Percentiles rank a stretch among this genome's conserved stretches.
Evolutionary conservation across 495 filamentous ascomycete species (phyloP).

Genomic region (Acidiella bohemica): DNA sequence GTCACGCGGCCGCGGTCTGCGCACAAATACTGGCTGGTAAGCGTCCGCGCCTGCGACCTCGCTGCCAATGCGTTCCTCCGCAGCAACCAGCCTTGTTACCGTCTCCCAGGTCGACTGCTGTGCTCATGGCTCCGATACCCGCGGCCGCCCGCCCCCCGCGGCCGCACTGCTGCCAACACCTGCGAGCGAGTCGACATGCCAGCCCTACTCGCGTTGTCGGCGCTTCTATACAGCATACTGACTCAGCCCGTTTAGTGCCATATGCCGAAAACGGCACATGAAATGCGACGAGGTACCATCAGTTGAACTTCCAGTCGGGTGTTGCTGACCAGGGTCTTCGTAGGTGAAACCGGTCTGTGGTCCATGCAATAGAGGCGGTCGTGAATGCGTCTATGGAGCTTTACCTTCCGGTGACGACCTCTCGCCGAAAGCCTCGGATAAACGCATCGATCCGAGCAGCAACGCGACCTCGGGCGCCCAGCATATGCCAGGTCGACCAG

Average conservation of each 20-base stretch:
- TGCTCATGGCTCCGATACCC: no score
- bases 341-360: constrained; percentile 9
- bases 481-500: no score
- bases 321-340: neutral
- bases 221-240: no score
- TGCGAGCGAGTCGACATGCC: no score
- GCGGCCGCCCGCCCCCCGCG: no score
- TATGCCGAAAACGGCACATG: constrained; percentile 16
- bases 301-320: neutral
- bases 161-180: no score
- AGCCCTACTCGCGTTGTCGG: no score
- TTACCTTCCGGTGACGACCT: neutral
- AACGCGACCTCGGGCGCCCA: neutral
- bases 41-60: no score
- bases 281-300: constrained; percentile 16
- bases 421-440: neutral
- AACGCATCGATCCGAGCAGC: neutral
- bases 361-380: constrained; percentile 6
- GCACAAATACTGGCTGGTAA: constrained; percentile 18
- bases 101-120: no score
- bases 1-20: constrained; percentile 13
- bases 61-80: no score
- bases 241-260: constrained; percentile 1
- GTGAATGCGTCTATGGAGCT: constrained; percentile 10
- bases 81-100: no score